A percentile compares a stretch with the other conserved stretches of the same genome.
Conservation (phyloP, 108 stramenopile genomes). For the Discostella pseudostelligera region DNA sequence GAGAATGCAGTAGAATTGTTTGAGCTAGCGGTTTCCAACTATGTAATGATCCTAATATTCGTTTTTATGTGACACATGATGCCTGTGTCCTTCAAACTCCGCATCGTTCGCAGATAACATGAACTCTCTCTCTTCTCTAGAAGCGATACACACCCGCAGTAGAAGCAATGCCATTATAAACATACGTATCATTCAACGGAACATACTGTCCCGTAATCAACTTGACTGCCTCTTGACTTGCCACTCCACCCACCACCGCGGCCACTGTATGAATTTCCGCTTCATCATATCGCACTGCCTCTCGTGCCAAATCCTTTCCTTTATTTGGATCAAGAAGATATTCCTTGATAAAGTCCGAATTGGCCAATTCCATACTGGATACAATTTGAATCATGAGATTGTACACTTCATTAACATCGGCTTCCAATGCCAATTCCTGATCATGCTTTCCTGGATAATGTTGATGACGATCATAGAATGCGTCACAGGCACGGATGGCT, state of each 20-base stretch:
- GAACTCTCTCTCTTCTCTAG: slow-evolving; percentile 32
- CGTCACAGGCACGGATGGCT: slow-evolving; percentile 75
- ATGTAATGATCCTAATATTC: too few species aligned
- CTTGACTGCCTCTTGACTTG: slow-evolving; percentile 96
- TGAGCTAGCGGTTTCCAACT: too few species aligned
- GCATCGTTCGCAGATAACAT: too few species aligned
- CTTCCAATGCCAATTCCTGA: slow-evolving; percentile 47
- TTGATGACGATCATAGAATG: slow-evolving; percentile 60
- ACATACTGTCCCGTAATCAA: slow-evolving; percentile 92
- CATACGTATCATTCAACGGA: slow-evolving; percentile 86
- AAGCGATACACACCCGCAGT: slow-evolving; percentile 80
- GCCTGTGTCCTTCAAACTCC: too few species aligned
- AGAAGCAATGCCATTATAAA: slow-evolving; percentile 95
- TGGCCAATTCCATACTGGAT: slow-evolving; percentile 45
- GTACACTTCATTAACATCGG: slow-evolving; percentile 59
- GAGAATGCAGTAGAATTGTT: too few species aligned
- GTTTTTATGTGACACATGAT: too few species aligned
- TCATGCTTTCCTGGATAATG: slow-evolving; percentile 77
- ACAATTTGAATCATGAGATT: slow-evolving; percentile 48
- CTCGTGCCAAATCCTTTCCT: slow-evolving; percentile 57
- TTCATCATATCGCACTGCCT: slow-evolving; percentile 84
- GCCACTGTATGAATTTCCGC: slow-evolving; percentile 90
- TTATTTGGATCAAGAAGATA: slow-evolving; percentile 23
- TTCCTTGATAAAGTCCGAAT: slow-evolving; percentile 48
- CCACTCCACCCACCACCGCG: slow-evolving; percentile 89